Evolutionary conservation across 139 green algal genomes (phyloP).

Genomic region (Medakamo hakoo): DNA sequence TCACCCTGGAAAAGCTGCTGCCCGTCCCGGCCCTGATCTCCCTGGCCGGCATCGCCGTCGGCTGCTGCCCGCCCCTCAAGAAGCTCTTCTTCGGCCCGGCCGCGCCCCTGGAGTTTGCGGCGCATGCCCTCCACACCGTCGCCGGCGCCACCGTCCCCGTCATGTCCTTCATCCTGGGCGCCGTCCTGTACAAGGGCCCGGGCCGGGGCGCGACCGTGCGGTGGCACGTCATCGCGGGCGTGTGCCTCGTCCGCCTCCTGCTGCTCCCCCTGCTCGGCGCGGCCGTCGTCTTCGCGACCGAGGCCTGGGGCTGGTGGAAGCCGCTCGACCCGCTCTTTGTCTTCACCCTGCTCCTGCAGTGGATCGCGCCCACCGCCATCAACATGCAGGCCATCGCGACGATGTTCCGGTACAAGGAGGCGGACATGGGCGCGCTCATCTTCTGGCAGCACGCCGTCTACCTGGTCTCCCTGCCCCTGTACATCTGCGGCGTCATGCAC

Average conservation of each 20-base stretch:
- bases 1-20: not conserved
- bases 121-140: not conserved
- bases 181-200: slow-evolving; percentile 5
- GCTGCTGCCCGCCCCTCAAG: not conserved
- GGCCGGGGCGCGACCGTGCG: slow-evolving; percentile 1
- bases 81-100: not conserved
- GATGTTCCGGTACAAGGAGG: slow-evolving; percentile 10
- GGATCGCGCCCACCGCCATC: slow-evolving; percentile 2
- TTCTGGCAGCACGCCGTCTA: slow-evolving; percentile 16
- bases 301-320: not conserved
- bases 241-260: slow-evolving; percentile 5
- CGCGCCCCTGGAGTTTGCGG: not conserved
- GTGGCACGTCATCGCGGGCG: slow-evolving; percentile 1
- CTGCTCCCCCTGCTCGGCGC: slow-evolving; percentile 8
- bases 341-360: slow-evolving; percentile 16
- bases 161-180: slow-evolving; percentile 12
- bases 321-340: slow-evolving; percentile 8
- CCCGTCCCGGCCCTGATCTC: not conserved
- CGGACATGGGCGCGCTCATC: slow-evolving; percentile 12
- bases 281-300: not conserved
- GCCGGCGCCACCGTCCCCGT: slow-evolving; percentile 2
- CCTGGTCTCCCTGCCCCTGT: slow-evolving; percentile 5
- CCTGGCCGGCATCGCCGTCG: not conserved
- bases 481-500: not conserved
- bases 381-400: slow-evolving; percentile 17